A percentile compares a stretch with the other conserved stretches of the same genome.
Conservation (phyloP, 352 stramenopile genomes). For the Phytophthora sojae region DNA sequence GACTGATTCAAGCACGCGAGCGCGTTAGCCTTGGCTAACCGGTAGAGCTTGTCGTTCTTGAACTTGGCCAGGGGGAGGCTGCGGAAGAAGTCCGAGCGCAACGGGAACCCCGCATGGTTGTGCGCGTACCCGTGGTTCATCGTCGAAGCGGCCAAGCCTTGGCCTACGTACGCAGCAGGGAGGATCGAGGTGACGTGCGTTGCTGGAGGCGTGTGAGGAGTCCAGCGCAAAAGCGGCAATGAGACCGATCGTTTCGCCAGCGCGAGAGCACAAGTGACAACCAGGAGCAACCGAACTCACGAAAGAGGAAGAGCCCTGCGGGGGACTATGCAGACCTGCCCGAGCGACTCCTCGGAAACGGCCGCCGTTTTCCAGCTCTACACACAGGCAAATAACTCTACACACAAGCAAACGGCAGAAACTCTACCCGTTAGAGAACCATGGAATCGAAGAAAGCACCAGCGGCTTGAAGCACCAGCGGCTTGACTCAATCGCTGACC, state of each 20-base stretch:
- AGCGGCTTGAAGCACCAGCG: not conserved
- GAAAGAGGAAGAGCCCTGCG: slow-evolving; percentile 7
- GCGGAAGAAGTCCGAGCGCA: slow-evolving; percentile 80
- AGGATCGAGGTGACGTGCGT: not conserved
- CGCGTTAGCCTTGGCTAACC: slow-evolving; percentile 61
- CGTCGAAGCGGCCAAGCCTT: slow-evolving; percentile 3
- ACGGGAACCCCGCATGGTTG: slow-evolving; percentile 53
- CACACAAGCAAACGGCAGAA: slow-evolving; percentile 13
- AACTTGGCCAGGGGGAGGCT: slow-evolving; percentile 64
- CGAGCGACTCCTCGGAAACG: slow-evolving; percentile 29
- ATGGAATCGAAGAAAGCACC: slow-evolving; percentile 15
- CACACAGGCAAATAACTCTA: slow-evolving; percentile 7
- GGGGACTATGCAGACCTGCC: slow-evolving; percentile 23
- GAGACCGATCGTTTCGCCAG: slow-evolving; percentile 26
- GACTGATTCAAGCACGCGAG: slow-evolving; percentile 68
- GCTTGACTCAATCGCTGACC: slow-evolving; percentile 9
- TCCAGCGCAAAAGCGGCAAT: slow-evolving; percentile 39
- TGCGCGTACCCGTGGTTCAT: slow-evolving; percentile 33
- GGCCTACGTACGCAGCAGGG: not conserved
- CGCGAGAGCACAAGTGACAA: slow-evolving; percentile 15
- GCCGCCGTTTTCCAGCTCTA: slow-evolving; percentile 3
- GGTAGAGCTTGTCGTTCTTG: slow-evolving; percentile 64
- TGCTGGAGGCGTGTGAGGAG: slow-evolving; percentile 16
- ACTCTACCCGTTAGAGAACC: slow-evolving; percentile 14
- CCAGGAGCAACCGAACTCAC: slow-evolving; percentile 17